Evolutionary conservation across 1,139 yeast species (phyloP), one percentile per base, ranked within the genome.

Genomic region (Scheffersomyces titani): DNA sequence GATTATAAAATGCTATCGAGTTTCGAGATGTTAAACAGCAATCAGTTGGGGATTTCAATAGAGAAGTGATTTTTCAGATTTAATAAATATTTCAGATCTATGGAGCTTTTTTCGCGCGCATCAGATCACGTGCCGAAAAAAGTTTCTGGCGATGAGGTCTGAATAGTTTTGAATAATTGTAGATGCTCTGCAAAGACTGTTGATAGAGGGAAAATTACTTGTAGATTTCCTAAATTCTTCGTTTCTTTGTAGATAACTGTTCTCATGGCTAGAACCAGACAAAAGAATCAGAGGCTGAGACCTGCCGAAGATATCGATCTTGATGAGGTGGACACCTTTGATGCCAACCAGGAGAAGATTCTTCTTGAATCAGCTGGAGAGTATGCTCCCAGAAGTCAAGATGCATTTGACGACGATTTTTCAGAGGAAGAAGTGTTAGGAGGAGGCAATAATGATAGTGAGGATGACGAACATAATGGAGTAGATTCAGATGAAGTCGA

Each of bases 311-410:
- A 76, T 20, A 66, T 72, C 53, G 85, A 77, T 11, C 68, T 82
- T 45, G 87, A 88, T 67, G 96, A 89, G 65, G 88, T 90, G 11
- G 96, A 90, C 68, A 84, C 82, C 30, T 88, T 89, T 71, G 86
- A 87, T 63, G 83, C 83, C n/a, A 84, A 84, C 59, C 81, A 81
- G 63, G 93, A 89, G 64, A 82, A 85, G 68, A 71, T 88, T 11
- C 67, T 89, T 56, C 72, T 89, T 52, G 86, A 85, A 4, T 77
- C 83, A 53, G 89, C 93, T 0, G 87, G 83, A 47, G 70, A 79
- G 48, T 78, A 77, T 56, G 72, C 70, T 13, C 63, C 63, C 54
- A 66, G 56, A 49, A 62, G 63, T 36, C 64, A 61, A 21, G 77
- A 71, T 4, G 73, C 71, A 3, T 78, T 77, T 30, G 83, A 78